These are phyloP conservation scores for Suillus decipiens DNA, from an alignment of 768 basidiomycete species.

Conservation along the genomic window DNA sequence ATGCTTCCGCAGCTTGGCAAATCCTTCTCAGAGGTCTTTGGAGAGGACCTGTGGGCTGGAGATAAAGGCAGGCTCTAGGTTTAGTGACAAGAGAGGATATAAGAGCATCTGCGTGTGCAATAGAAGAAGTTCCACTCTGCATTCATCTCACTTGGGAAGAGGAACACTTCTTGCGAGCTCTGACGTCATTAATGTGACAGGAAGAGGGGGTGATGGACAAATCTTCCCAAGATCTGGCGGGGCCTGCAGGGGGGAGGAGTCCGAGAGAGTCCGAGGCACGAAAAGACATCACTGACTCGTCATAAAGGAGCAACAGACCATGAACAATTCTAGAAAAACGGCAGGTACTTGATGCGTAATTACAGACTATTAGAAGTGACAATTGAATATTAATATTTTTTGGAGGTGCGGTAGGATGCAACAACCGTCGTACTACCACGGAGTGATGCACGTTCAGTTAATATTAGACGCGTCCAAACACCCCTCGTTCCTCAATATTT, in stretches of 20 bases:
- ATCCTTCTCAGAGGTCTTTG: conserved; percentile 76
- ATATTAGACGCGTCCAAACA: not conserved
- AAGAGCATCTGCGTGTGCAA: not conserved
- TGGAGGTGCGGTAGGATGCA: not conserved
- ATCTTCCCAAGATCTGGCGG: not conserved
- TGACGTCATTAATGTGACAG: not conserved
- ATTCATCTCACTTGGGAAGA: not conserved
- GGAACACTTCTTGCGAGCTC: not conserved
- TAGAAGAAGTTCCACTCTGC: conserved; percentile 2
- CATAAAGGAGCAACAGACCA: not conserved
- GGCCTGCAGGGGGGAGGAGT: not conserved
- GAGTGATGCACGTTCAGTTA: not conserved
- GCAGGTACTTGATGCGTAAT: not conserved
- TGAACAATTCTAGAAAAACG: not conserved
- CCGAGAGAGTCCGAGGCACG: not conserved
- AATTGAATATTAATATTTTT: not conserved
- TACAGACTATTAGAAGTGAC: not conserved
- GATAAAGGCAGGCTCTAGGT: conserved; percentile 40
- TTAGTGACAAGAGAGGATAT: not conserved
- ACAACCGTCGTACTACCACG: not conserved
- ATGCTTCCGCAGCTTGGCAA: conserved; percentile 65
- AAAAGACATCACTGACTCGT: not conserved
- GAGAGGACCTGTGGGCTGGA: conserved; percentile 44
- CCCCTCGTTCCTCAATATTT: not conserved
- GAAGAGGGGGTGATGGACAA: not conserved